These are phyloP conservation scores for Przewalskia tangutica DNA, from an alignment of 257 asterid genomes.

Conservation along the genomic window DNA sequence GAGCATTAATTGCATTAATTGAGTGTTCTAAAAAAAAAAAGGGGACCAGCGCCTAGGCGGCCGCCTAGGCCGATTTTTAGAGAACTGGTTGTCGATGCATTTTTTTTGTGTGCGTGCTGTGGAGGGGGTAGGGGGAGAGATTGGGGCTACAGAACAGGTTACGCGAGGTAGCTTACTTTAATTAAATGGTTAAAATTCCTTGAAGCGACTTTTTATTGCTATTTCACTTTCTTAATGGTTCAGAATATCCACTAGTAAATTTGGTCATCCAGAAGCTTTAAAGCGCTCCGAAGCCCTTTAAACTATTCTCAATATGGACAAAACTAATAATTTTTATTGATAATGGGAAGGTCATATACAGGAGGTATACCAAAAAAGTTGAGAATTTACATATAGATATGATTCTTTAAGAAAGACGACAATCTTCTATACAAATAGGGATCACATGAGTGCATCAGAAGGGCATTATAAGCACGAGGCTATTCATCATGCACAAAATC, in stretches of 20 bases:
- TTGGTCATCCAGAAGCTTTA: neutral
- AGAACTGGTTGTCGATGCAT: neutral
- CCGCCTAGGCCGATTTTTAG: too few relatives aligned
- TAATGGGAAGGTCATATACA: neutral
- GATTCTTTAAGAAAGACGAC: neutral
- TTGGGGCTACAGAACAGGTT: neutral
- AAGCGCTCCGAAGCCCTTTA: neutral
- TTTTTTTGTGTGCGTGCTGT: neutral
- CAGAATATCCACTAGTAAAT: neutral
- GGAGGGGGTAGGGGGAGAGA: neutral
- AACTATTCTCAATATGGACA: neutral
- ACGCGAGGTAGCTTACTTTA: neutral
- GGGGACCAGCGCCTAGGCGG: too few relatives aligned
- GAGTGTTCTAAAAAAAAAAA: too few relatives aligned
- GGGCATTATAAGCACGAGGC: neutral
- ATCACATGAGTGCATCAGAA: neutral
- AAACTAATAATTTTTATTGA: neutral
- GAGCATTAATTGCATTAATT: too few relatives aligned
- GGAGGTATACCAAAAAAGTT: neutral
- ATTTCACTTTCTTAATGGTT: neutral
- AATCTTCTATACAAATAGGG: neutral
- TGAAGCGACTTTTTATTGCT: neutral
- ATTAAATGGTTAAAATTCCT: neutral
- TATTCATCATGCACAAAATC: neutral
- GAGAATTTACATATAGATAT: neutral